phyloP scores from a whole-genome alignment of 2,329 filamentous ascomycete species.

The Penicillium hordei region DNA sequence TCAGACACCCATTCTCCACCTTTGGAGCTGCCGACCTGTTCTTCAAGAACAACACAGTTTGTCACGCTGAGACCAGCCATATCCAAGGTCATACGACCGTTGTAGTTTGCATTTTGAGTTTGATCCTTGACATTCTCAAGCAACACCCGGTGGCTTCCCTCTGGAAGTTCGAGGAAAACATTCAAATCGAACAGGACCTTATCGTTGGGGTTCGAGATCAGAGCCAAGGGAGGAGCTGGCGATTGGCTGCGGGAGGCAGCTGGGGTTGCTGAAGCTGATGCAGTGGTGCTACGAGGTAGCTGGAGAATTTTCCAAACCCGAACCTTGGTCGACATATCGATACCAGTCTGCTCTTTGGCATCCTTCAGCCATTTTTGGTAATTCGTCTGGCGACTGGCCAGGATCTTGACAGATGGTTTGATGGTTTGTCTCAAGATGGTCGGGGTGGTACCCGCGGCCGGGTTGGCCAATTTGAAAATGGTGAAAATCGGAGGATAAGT shows the following conservation, averaged over 20 bases:
- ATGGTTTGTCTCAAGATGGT: conserved; percentile 62
- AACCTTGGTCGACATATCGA: conserved; percentile 71
- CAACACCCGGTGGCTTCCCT: conserved; percentile 63
- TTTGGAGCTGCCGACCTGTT: conserved; percentile 58
- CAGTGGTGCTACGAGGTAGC: conserved; percentile 45
- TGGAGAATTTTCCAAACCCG: conserved; percentile 68
- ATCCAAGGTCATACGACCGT: conserved; percentile 67
- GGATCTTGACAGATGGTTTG: conserved; percentile 62
- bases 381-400: conserved; percentile 68
- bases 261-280: conserved; percentile 47
- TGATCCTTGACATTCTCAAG: conserved; percentile 65
- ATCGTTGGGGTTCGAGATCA: conserved; percentile 45
- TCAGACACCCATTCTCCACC: conserved; percentile 59
- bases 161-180: conserved; percentile 62
- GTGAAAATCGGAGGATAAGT: conserved; percentile 81
- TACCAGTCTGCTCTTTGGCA: conserved; percentile 66
- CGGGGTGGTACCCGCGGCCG: conserved; percentile 57
- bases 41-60: conserved; percentile 79
- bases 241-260: conserved; percentile 46
- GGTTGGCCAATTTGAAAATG: conserved; percentile 72
- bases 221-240: conserved; percentile 44
- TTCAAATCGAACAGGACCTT: conserved; percentile 62
- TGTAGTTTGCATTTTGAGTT: conserved; percentile 73
- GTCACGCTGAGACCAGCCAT: conserved; percentile 68
- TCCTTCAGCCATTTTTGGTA: conserved; percentile 75